Evolutionary conservation across 768 basidiomycete genomes (phyloP), one percentile per base, ranked within the genome.

Genomic region (Suillus spraguei): DNA sequence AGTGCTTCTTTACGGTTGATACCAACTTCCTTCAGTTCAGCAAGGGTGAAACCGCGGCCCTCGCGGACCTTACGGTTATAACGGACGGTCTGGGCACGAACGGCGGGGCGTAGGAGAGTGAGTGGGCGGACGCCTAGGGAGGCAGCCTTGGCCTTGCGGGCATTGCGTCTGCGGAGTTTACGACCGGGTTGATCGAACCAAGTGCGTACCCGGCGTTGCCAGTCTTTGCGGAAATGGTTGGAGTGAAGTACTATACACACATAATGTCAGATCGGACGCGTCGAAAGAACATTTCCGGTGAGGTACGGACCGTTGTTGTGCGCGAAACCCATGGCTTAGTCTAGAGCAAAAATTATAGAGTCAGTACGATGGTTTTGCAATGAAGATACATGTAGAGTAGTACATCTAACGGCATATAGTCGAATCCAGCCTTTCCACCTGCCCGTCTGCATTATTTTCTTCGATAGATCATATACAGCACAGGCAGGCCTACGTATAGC

Each of bases 171-270:
- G 78, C 94, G 92, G 78, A 95, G 91, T 83, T 99, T 99, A 77
- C 93, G 92, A 56, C 96, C 97, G 63, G 97, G 95, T 82, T 99
- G 97, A 84, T 99, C 92, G 78, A 99, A 99, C 96, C 96, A 95
- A 75, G 94, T 97, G 80, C 90, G 90, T 71, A 97, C 95, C 68
- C 91, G 91, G 74, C 89, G 86, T 80, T 99, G 97, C 96, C 96
- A 99, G 79, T 99, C 96, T 89, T 99, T 99, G 84, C 88, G 93
- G 87, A 95, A 95, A 78, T 97, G 95, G 81, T 95, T 95, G 71
- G 79, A 85, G 82, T 88, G 95, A 79, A 97, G 92, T 82, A 92
- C 93, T 92, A 54, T 63, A 55, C 66, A 38, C 67, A 41, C 22
- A 58, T 22, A 32, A 41, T 58, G 24, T 58, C 56, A 58, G 56